Evolutionary conservation across 805 yeast genomes (phyloP).

Genomic region (Ogataea wickerhamii): DNA sequence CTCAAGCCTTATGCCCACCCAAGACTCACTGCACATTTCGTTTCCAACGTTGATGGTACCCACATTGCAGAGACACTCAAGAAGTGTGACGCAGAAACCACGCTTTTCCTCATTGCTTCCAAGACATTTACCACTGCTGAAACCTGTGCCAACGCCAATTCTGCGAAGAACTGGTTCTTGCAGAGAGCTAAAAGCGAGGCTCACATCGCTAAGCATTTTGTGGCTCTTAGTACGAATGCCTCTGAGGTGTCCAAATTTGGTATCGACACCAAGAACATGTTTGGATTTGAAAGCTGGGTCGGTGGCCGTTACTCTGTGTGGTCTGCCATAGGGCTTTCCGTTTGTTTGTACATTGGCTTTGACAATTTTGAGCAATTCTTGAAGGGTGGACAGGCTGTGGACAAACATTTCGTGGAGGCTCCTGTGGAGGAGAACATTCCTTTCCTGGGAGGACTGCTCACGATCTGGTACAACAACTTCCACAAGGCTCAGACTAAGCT

Average conservation of each 20-base stretch:
- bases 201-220: conserved; percentile 95
- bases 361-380: conserved; percentile 90
- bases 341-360: conserved; percentile 91
- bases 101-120: conserved; percentile 88
- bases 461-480: conserved; percentile 99
- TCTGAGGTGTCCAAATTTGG: conserved; percentile 91
- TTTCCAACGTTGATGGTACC: conserved; percentile 98
- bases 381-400: conserved; percentile 97
- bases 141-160: conserved; percentile 92
- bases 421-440: conserved; percentile 93
- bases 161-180: conserved; percentile 95
- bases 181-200: conserved; percentile 49
- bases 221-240: conserved; percentile 92
- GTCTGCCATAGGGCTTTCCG: conserved; percentile 97
- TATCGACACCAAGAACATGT: conserved; percentile 96
- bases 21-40: conserved; percentile 80
- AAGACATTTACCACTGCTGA: conserved; percentile 99
- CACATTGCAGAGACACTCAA: conserved; percentile 90
- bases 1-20: conserved; percentile 82
- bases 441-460: conserved; percentile 84
- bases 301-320: conserved; percentile 99
- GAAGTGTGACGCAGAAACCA: conserved; percentile 79
- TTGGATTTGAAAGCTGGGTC: conserved; percentile 97
- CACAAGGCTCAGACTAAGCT: conserved; percentile 97
- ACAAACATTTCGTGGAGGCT: conserved; percentile 79